These are phyloP conservation scores for Boletus sp. DNA, from an alignment of 1,284 basidiomycete genomes.

Conservation along the genomic window DNA sequence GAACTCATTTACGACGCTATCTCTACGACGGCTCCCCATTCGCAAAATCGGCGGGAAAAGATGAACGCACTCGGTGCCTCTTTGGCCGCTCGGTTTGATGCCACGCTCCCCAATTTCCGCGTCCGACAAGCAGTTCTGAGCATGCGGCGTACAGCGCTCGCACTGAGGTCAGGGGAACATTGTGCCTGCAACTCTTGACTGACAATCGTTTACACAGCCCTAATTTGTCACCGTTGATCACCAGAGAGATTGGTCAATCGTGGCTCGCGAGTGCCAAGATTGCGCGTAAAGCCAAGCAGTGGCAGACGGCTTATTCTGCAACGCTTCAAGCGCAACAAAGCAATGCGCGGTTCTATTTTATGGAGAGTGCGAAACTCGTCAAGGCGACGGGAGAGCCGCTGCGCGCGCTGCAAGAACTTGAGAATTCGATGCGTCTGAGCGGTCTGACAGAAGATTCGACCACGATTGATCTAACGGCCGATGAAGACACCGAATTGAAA, in stretches of 20 bases:
- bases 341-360: conserved; percentile 80
- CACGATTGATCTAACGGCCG: conserved; percentile 60
- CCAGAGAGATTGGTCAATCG: conserved; percentile 73
- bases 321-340: conserved; percentile 88
- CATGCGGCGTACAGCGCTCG: conserved; percentile 87
- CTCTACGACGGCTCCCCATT: conserved; percentile 39
- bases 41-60: conserved; percentile 42
- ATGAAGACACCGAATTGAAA: conserved; percentile 51
- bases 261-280: conserved; percentile 97
- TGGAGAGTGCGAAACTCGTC: conserved; percentile 91
- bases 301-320: conserved; percentile 97
- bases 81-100: conserved; percentile 69
- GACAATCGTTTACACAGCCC: conserved; percentile 25
- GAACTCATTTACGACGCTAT: conserved; percentile 71
- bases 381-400: conserved; percentile 83
- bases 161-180: conserved; percentile 57
- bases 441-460: conserved; percentile 47
- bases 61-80: conserved; percentile 29
- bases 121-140: conserved; percentile 90
- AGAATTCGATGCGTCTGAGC: conserved; percentile 69
- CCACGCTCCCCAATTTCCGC: conserved; percentile 91
- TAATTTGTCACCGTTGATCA: conserved; percentile 44
- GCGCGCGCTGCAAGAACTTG: conserved; percentile 88
- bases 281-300: conserved; percentile 93
- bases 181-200: conserved; percentile 1